phyloP scores from a whole-genome alignment of 2,329 filamentous ascomycete genomes.

The Sclerotinia trifoliorum region DNA sequence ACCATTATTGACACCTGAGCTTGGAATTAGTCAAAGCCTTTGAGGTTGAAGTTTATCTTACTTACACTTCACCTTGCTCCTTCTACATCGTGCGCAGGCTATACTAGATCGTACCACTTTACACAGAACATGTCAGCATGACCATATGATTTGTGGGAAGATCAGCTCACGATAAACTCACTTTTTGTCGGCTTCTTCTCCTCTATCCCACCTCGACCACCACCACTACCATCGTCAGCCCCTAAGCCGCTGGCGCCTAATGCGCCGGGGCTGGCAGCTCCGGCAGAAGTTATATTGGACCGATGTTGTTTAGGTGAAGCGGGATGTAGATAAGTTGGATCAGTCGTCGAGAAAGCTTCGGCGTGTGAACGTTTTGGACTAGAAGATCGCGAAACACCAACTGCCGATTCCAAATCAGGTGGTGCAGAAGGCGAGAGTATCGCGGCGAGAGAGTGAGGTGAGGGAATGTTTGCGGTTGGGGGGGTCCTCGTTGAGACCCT shows the following conservation, averaged over 20 bases:
- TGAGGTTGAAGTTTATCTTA: not conserved
- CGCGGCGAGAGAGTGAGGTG: slow-evolving; percentile 41
- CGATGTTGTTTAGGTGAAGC: slow-evolving; percentile 36
- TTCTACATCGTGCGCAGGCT: slow-evolving; percentile 72
- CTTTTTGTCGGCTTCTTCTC: slow-evolving; percentile 43
- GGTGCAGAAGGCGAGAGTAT: slow-evolving; percentile 40
- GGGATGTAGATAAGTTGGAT: slow-evolving; percentile 36
- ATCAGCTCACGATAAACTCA: not conserved
- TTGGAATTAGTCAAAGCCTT: not conserved
- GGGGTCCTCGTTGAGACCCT: slow-evolving; percentile 34
- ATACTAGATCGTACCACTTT: slow-evolving; percentile 72
- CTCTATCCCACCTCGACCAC: slow-evolving; percentile 41
- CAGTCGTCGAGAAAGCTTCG: slow-evolving; percentile 37
- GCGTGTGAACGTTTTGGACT: slow-evolving; percentile 40
- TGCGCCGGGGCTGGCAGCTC: slow-evolving; percentile 31
- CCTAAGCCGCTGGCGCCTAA: slow-evolving; percentile 35
- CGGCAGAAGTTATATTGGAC: slow-evolving; percentile 32
- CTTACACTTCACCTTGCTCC: slow-evolving; percentile 84
- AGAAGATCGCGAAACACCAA: slow-evolving; percentile 33
- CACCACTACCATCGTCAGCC: slow-evolving; percentile 35
- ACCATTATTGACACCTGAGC: slow-evolving; percentile 58
- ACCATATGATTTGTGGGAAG: not conserved
- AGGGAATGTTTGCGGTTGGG: slow-evolving; percentile 41
- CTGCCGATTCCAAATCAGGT: slow-evolving; percentile 28
- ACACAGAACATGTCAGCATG: slow-evolving; percentile 24